Conservation (phyloP, 345 rosid genomes). For the Chamaenerion angustifolium region DNA sequence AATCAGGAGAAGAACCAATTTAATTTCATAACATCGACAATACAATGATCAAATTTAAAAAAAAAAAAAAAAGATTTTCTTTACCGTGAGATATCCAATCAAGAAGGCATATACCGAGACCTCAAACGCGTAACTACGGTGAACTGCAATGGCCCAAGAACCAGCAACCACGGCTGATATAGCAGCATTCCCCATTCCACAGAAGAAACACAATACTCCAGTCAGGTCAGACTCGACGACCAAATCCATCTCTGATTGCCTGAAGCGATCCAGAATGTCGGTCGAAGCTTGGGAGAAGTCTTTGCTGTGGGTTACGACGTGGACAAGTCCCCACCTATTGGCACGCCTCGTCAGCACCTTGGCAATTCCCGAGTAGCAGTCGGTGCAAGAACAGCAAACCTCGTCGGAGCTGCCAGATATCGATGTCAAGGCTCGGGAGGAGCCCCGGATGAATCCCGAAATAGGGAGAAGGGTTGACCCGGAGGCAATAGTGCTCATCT, state of each 20-base stretch:
- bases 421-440: conserved; percentile 33
- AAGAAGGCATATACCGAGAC: conserved; percentile 56
- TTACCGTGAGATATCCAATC: conserved; percentile 72
- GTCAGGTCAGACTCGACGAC: conserved; percentile 61
- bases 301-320: conserved; percentile 48
- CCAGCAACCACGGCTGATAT: conserved; percentile 45
- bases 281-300: conserved; percentile 61
- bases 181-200: conserved; percentile 48
- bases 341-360: conserved; percentile 31
- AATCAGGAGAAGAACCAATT: no score
- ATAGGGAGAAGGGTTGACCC: conserved; percentile 62
- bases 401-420: conserved; percentile 54
- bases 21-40: no score
- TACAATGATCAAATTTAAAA: no score
- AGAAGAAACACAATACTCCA: conserved; percentile 64
- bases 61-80: neutral
- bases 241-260: conserved; percentile 21
- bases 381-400: conserved; percentile 2
- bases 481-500: conserved; percentile 43
- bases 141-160: conserved; percentile 47
- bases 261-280: conserved; percentile 52
- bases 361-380: conserved; percentile 19
- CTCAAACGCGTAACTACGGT: conserved; percentile 43
- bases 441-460: conserved; percentile 34
- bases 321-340: conserved; percentile 80